Evolutionary conservation across 129 eudicot genomes (phyloP), one percentile per base, ranked within the genome.

Genomic region (Arctium lappa): DNA sequence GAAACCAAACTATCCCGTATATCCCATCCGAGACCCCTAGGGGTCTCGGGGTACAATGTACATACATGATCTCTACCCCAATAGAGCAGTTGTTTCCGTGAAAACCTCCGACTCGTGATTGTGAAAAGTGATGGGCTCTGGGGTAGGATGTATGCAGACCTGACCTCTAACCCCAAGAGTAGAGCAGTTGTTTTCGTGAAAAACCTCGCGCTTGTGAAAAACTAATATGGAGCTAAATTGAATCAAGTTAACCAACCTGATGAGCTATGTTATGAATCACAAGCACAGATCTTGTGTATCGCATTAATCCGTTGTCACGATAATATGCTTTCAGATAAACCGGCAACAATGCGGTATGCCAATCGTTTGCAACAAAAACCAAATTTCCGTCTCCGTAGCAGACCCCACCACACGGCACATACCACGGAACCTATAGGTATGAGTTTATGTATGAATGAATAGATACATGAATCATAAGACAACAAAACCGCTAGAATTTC

Each of bases 321-420:
- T 95, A 95, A 83, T 95, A 92, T 40, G 99, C 97, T 71, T 95
- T 95, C 10, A 95, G 88, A 79, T 95, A 95, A 39, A 95, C 99
- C 0, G 97, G 97, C 83, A 95, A 83, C 62, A 95, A 83, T 10
- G 98, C 98, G 37, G 99, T 95, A 80, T 95, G 99, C 99, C 99
- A 95, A 69, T 95, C 99, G 75, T 95, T 95, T 76, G 99, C 99
- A 82, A 95, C 82, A 76, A 95, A 95, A 62, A 87, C 99, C 85
- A 95, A 88, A 85, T 95, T 95, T 80, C 97, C 99, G 81, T 95
- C 99, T 78, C 99, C 99, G 46, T 95, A 95, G 90, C 99, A 91
- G 81, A 87, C 88, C 46, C 97, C 98, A 39, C 97, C 98, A 82
- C 98, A 95, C 33, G 99, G 97, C 10, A 95, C 97, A 33, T 93